Evolutionary conservation across 495 filamentous ascomycete genomes (phyloP), one percentile per base, ranked within the genome.

Genomic region (Talaromyces thailandensis): DNA sequence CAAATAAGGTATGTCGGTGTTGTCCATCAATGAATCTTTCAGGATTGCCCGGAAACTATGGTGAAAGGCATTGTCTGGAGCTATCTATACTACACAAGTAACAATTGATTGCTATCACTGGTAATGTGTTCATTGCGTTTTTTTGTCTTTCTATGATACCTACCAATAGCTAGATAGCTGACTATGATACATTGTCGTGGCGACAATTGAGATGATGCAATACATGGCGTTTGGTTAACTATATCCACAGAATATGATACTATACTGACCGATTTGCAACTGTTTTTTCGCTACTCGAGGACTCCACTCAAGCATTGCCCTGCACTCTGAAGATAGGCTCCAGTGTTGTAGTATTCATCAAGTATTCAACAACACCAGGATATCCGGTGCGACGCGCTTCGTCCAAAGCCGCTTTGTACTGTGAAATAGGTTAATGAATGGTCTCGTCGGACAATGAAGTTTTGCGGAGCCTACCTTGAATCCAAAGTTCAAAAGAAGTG

Each of bases 401-500:
- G 23, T 55, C 51, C 51, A 55, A 55, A n/a, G 51, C 23, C n/a
- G 51, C 51, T 55, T 55, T 55, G 24, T 55, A 55, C 51, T 55
- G 51, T n/a, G 28, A 26, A 55, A n/a, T n/a, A 26, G 9, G 51
- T 55, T 24, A 55, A 23, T 25, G 12, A 55, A 18, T 52, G 18
- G 48, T 5, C 21, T 9, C 11, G 14, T 28, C 3, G 3, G 6
- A 55, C 21, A 26, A 12, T 21, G 0, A 28, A 23, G 1, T 2
- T 2, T 25, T 26, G 21, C 11, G 35, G 40, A 14, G 62, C 72
- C 25, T 65, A 80, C 76, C 76, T 93, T 90, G 71, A 98, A 91
- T 16, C 79, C 83, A 79, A 98, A 96, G 75, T 98, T 98, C 68
- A 96, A 70, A 53, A 88, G 79, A 65, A 98, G 74, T 57, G 92